These are phyloP conservation scores for Vigna nakashimae DNA, from an alignment of 306 rosid genomes.

Conservation along the genomic window DNA sequence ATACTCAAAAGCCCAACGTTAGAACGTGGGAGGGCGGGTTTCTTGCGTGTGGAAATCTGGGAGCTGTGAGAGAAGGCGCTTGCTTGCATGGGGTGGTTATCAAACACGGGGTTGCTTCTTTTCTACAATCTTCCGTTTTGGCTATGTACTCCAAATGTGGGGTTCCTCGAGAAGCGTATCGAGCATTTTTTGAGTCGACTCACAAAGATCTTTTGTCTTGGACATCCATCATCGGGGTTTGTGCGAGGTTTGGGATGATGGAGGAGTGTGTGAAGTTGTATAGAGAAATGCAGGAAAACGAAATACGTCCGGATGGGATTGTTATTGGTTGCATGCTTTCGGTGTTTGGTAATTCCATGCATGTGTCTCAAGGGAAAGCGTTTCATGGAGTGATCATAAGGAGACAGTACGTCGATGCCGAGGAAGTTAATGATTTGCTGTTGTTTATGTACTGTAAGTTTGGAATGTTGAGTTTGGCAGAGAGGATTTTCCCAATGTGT, in stretches of 20 bases:
- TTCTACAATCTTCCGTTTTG: conserved; percentile 1
- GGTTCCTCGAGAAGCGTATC: background rate
- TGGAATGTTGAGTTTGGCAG: background rate
- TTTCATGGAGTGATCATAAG: conserved; percentile 1
- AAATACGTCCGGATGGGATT: background rate
- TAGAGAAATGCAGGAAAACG: conserved; percentile 11
- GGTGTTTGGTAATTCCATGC: conserved; percentile 6
- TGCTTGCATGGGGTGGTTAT: conserved; percentile 4
- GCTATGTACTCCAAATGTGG: conserved; percentile 21
- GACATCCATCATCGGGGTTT: background rate
- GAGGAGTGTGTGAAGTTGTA: background rate
- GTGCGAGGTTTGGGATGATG: conserved; percentile 15
- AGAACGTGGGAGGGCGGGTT: conserved; percentile 29
- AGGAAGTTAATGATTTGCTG: conserved; percentile 9
- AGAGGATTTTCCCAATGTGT: background rate
- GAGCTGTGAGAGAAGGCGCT: background rate
- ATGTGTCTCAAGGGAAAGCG: background rate
- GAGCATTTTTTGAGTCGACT: background rate
- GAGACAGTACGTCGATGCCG: background rate
- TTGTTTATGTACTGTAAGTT: conserved; percentile 18
- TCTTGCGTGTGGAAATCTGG: background rate
- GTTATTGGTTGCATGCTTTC: conserved; percentile 1
- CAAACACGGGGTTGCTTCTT: background rate
- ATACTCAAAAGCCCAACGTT: background rate
- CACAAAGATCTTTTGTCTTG: conserved; percentile 4